A percentile compares a stretch with the other conserved stretches of the same genome.
Evolutionary conservation across 768 basidiomycete species (phyloP).

Genomic region (Amanita jacksonii): DNA sequence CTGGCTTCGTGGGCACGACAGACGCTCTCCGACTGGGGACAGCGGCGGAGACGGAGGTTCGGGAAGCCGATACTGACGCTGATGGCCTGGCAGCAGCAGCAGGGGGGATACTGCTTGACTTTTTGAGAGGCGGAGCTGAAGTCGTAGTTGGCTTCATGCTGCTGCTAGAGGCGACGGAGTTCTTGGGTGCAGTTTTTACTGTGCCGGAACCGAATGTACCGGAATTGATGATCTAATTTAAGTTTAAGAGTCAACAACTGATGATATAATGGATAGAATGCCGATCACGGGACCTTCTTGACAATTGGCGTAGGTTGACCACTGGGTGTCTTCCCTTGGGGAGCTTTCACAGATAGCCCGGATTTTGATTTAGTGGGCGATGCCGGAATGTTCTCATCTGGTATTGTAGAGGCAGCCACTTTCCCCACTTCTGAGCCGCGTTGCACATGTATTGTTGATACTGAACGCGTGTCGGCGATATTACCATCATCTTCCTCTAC

Average conservation of each 20-base stretch:
- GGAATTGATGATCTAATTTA: constrained; percentile 48
- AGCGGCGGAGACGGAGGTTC: constrained; percentile 25
- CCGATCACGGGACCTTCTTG: constrained; percentile 48
- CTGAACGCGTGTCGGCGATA: constrained; percentile 13
- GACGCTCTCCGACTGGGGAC: constrained; percentile 34
- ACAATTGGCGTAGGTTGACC: constrained; percentile 45
- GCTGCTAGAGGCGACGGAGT: neutral
- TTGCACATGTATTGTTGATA: constrained; percentile 13
- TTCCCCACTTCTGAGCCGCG: constrained; percentile 12
- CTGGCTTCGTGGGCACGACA: constrained; percentile 29
- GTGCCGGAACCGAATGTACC: constrained; percentile 56
- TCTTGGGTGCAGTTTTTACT: constrained; percentile 29
- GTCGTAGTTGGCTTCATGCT: constrained; percentile 30
- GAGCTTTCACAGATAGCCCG: neutral
- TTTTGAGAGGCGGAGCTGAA: constrained; percentile 22
- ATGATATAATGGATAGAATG: constrained; percentile 8
- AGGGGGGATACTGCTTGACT: constrained; percentile 27
- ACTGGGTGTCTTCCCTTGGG: constrained; percentile 35
- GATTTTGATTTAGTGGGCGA: constrained; percentile 3
- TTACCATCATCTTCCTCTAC: constrained; percentile 2
- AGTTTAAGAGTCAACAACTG: constrained; percentile 4
- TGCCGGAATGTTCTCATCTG: neutral
- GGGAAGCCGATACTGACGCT: constrained; percentile 23
- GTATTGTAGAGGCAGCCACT: constrained; percentile 6
- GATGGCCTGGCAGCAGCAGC: constrained; percentile 23